phyloP scores from a whole-genome alignment of 306 rosid genomes.

The Acacia crassicarpa region DNA sequence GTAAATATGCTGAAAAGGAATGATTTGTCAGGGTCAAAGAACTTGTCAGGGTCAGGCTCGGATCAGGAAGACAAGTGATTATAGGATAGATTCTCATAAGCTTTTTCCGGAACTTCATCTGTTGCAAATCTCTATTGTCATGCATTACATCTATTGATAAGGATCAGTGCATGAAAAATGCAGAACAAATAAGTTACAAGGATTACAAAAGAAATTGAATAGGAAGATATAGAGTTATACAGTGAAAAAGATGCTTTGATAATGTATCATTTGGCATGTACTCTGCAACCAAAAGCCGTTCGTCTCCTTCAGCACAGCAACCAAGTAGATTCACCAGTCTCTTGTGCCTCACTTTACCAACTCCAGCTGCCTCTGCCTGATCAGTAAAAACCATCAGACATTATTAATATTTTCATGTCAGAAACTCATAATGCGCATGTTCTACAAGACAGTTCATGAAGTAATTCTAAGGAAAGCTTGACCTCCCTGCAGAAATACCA shows the following conservation, averaged over 20 bases:
- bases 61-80: background rate
- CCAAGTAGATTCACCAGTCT: conserved; percentile 81
- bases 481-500: background rate
- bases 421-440: conserved; percentile 11
- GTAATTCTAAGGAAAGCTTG: background rate
- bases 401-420: background rate
- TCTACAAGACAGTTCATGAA: conserved; percentile 1
- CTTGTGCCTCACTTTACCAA: conserved; percentile 81
- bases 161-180: conserved; percentile 11
- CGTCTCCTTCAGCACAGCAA: conserved; percentile 83
- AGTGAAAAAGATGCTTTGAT: conserved; percentile 84
- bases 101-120: background rate
- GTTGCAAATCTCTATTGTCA: background rate
- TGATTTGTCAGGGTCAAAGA: background rate
- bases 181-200: conserved; percentile 20
- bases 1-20: background rate
- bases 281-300: conserved; percentile 83
- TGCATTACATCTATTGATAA: background rate
- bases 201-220: background rate
- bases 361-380: conserved; percentile 83
- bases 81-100: background rate
- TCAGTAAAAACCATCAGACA: conserved; percentile 31
- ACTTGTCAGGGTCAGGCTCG: background rate
- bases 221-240: conserved; percentile 42
- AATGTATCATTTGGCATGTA: conserved; percentile 80